phyloP scores from a whole-genome alignment of 257 asterid species.

The Handroanthus guayacan region DNA sequence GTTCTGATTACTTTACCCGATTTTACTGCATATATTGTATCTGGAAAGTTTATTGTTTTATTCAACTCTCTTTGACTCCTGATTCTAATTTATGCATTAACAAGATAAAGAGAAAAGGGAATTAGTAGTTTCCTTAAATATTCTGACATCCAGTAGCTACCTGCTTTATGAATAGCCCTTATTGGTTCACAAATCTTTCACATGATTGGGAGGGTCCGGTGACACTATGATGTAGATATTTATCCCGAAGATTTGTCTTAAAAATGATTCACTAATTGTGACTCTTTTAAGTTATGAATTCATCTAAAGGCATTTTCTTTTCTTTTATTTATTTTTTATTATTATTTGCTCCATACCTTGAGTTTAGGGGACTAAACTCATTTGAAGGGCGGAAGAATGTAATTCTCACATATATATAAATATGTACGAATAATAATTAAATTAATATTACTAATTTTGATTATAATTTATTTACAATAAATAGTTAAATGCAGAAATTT shows the following conservation, averaged over 20 bases:
- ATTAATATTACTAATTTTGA: no score
- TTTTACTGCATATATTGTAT: conserved; percentile 22
- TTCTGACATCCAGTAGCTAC: not conserved
- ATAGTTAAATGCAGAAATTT: no score
- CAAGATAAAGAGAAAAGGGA: not conserved
- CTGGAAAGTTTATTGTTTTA: conserved; percentile 9
- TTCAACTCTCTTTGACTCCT: conserved; percentile 28
- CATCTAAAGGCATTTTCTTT: not conserved
- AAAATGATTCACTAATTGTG: not conserved
- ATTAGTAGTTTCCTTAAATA: not conserved
- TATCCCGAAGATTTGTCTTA: not conserved
- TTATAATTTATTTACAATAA: no score
- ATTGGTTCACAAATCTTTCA: not conserved
- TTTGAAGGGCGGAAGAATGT: no score
- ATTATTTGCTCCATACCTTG: no score
- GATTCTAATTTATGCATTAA: not conserved
- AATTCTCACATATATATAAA: no score
- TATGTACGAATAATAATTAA: no score
- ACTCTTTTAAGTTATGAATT: conserved; percentile 1
- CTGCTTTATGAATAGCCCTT: not conserved
- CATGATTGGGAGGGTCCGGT: not conserved
- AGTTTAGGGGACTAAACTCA: no score
- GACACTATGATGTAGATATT: not conserved
- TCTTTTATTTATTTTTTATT: no score
- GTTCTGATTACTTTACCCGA: not conserved